phyloP scores from a whole-genome alignment of 768 basidiomycete genomes.

The Agaricus bisporus region DNA sequence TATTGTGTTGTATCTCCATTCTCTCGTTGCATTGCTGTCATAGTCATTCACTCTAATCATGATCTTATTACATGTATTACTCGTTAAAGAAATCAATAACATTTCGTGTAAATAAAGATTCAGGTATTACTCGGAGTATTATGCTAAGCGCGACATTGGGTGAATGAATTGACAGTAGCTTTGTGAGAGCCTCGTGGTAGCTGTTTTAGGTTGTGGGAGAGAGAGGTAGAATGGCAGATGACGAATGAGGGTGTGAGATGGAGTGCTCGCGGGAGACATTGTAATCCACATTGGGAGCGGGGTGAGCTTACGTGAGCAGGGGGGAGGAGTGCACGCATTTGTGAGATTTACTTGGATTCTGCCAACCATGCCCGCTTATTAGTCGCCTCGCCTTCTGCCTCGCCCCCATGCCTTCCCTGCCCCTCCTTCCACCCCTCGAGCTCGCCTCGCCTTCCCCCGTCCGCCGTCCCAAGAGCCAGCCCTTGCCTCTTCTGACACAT shows the following conservation, averaged over 20 bases:
- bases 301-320: constrained; percentile 4
- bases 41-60: constrained; percentile 15
- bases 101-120: neutral
- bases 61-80: constrained; percentile 6
- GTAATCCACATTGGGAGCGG: neutral
- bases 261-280: neutral
- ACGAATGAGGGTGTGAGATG: no score
- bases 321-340: constrained; percentile 2
- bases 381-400: constrained; percentile 14
- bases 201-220: neutral
- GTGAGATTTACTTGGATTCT: constrained; percentile 22
- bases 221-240: neutral
- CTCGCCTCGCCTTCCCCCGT: neutral
- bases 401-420: constrained; percentile 18
- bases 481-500: neutral
- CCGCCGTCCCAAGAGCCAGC: no score
- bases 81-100: neutral
- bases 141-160: neutral
- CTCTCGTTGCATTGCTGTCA: constrained; percentile 22
- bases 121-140: neutral
- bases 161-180: neutral
- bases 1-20: constrained; percentile 19
- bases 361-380: constrained; percentile 35
- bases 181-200: constrained; percentile 10
- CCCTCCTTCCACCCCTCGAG: constrained; percentile 11